Evolutionary conservation across 495 filamentous ascomycete species (phyloP).

Genomic region (Barbatosphaeria neglecta): DNA sequence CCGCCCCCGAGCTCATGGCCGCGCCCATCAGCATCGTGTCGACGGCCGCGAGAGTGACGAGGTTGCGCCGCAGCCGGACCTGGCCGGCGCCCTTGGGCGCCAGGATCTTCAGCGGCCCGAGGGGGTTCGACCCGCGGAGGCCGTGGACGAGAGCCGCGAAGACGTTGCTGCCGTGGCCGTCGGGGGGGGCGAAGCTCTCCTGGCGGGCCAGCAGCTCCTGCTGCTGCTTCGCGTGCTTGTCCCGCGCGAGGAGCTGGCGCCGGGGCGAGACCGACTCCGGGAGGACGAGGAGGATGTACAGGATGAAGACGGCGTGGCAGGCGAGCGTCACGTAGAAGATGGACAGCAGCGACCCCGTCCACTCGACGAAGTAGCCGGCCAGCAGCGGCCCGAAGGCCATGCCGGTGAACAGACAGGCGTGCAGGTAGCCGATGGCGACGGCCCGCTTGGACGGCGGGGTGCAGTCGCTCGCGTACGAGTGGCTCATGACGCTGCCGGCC

Average conservation of each 20-base stretch:
- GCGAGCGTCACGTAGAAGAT: conserved; percentile 70
- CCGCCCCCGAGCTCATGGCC: conserved; percentile 64
- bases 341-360: conserved; percentile 51
- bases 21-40: conserved; percentile 72
- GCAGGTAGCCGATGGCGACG: conserved; percentile 81
- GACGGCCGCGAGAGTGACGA: conserved; percentile 65
- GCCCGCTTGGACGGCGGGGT: conserved; percentile 65
- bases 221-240: conserved; percentile 42
- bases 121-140: conserved; percentile 36
- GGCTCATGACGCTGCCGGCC: conserved; percentile 61
- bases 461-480: conserved; percentile 83
- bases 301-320: conserved; percentile 59
- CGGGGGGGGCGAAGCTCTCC: conserved; percentile 2
- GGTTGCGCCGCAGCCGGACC: conserved; percentile 58
- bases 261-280: conserved; percentile 72
- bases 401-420: conserved; percentile 76
- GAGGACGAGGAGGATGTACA: conserved; percentile 54
- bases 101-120: conserved; percentile 69
- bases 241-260: conserved; percentile 54
- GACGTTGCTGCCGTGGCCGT: background rate
- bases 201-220: conserved; percentile 11
- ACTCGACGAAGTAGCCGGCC: conserved; percentile 63
- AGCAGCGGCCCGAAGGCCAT: conserved; percentile 74
- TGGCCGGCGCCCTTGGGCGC: conserved; percentile 55
- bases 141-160: conserved; percentile 1